A percentile compares a stretch with the other conserved stretches of the same genome.
Evolutionary conservation across 2,329 filamentous ascomycete genomes (phyloP).

Genomic region (Phialocephala subalpina): DNA sequence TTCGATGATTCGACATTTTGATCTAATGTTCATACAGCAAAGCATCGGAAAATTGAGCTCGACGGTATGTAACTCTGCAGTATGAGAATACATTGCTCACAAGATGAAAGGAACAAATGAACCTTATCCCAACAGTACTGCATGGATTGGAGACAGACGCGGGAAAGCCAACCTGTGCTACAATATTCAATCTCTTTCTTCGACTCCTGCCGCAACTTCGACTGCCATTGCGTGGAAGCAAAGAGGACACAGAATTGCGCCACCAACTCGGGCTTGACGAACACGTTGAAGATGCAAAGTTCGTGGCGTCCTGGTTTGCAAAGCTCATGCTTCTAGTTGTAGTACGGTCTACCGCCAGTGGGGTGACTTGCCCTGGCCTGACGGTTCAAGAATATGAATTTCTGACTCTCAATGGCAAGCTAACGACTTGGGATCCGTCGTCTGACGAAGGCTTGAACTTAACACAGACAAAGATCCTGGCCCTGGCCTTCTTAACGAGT

Average conservation of each 20-base stretch:
- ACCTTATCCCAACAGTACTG: conserved; percentile 75
- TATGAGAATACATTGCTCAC: conserved; percentile 16
- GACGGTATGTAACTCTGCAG: conserved; percentile 47
- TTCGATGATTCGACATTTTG: conserved; percentile 83
- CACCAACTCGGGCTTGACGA: conserved; percentile 71
- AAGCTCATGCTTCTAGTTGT: conserved; percentile 77
- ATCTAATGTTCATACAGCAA: conserved; percentile 88
- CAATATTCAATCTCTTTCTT: conserved; percentile 84
- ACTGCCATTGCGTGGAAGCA: conserved; percentile 79
- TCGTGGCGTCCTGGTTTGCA: conserved; percentile 78
- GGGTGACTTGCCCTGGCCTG: conserved; percentile 60
- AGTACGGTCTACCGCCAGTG: conserved; percentile 45
- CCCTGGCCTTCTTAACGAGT: conserved; percentile 78
- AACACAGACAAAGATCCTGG: conserved; percentile 73
- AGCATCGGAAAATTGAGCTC: conserved; percentile 70
- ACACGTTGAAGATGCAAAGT: conserved; percentile 69
- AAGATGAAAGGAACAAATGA: conserved; percentile 66
- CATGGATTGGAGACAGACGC: conserved; percentile 70
- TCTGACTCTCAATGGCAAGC: conserved; percentile 70
- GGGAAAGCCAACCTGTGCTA: conserved; percentile 61
- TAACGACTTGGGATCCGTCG: conserved; percentile 72
- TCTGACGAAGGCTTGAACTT: conserved; percentile 69
- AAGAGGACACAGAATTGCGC: conserved; percentile 77
- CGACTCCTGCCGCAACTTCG: conserved; percentile 75
- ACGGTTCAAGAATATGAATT: conserved; percentile 73